phyloP scores from a whole-genome alignment of 2,329 filamentous ascomycete genomes.

The Aspergillus latus region DNA sequence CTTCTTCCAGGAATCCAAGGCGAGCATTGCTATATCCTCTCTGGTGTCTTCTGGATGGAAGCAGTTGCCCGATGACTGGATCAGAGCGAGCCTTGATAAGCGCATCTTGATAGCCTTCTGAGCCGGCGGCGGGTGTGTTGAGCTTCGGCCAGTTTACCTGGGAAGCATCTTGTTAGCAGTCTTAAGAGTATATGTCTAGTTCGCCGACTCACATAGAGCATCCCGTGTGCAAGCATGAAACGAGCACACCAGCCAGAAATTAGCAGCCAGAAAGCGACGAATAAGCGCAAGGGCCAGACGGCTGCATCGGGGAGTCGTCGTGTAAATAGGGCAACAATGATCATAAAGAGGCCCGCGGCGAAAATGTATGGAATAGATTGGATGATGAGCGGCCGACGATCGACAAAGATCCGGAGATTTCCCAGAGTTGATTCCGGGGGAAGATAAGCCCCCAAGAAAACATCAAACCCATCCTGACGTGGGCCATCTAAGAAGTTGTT shows the following conservation, averaged over 20 bases:
- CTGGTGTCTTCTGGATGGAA: slow-evolving; percentile 66
- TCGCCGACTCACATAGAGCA: slow-evolving; percentile 77
- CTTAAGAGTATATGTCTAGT: not conserved
- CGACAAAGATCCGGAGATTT: slow-evolving; percentile 73
- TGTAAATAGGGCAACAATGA: slow-evolving; percentile 73
- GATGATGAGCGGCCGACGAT: slow-evolving; percentile 80
- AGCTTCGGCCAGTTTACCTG: slow-evolving; percentile 98
- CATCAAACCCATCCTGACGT: slow-evolving; percentile 89
- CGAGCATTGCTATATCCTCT: slow-evolving; percentile 79
- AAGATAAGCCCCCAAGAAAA: slow-evolving; percentile 85
- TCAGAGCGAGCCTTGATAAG: slow-evolving; percentile 80
- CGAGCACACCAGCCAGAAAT: slow-evolving; percentile 69
- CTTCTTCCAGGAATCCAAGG: slow-evolving; percentile 86
- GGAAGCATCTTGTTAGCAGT: slow-evolving; percentile 8
- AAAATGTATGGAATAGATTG: slow-evolving; percentile 93
- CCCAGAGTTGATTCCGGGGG: slow-evolving; percentile 71
- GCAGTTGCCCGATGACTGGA: slow-evolving; percentile 72
- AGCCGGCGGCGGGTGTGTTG: slow-evolving; percentile 80
- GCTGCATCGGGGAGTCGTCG: slow-evolving; percentile 69
- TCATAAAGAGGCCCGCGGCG: slow-evolving; percentile 79
- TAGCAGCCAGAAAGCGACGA: slow-evolving; percentile 74
- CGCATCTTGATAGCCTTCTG: slow-evolving; percentile 85
- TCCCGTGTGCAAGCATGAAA: slow-evolving; percentile 81
- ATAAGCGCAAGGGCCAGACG: slow-evolving; percentile 77
- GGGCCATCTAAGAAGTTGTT: slow-evolving; percentile 97